Base-by-base conservation (phyloP, 2,329 filamentous ascomycete genomes). In the Bipolaris cookei region DNA sequence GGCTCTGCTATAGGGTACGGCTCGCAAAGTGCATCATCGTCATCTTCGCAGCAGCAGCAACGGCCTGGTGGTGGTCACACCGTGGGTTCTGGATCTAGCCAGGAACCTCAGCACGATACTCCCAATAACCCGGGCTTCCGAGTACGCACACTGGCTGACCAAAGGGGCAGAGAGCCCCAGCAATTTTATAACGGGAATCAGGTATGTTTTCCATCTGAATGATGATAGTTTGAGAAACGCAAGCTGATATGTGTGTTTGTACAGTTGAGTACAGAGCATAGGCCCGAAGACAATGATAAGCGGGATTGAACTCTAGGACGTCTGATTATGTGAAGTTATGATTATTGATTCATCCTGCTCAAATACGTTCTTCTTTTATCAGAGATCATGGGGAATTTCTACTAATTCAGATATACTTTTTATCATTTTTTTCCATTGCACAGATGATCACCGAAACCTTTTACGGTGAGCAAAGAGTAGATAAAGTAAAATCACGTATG, bases 171-270 rank as follows among this genome's bases (percentile, higher is more conserved):
- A 59, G 79, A 82, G 37, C 80, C 81, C 51, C 84, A 87, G 42
- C 89, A 96, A 70, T 84, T 96, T 44, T 97, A 97, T 72, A 97
- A 97, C 70, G 93, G 93, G 1, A 97, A 97, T 71, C 91, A 91
- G 73, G 90, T 93, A 81, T 77, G 86, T 79, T 13, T n/a, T 8
- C 20, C 18, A 1, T 8, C 4, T 3, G 4, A 13, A 14, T 3
- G 10, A 25, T n/a, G 11, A 14, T 2, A 23, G 10, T 30, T 41
- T 41, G 38, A 7, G 11, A 18, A 42, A 2, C 8, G 4, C 6
- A 43, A 34, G 20, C 49, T 51, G n/a, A 51, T n/a, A 16, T 38
- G 20, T 46, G 4, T 18, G 13, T 23, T n/a, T 42, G 21, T 42
- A 30, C 16, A 51, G 54, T 47, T 56, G 37, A 56, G 54, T 37